Base-by-base conservation (phyloP, 2,329 filamentous ascomycete genomes). In the Colletotrichum sp. region DNA sequence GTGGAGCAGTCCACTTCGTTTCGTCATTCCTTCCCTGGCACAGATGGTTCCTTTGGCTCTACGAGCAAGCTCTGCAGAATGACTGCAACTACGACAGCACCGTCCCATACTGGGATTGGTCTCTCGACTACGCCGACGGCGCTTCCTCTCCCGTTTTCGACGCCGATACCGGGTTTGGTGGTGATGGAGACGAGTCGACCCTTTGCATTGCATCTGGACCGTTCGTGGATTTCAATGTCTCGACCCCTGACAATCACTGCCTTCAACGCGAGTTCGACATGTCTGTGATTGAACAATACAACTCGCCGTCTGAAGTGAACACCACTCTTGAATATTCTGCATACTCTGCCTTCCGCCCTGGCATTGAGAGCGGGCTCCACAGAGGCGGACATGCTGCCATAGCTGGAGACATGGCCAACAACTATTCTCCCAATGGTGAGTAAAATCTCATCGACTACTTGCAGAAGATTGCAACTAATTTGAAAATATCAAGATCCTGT, bases 41-140 rank as follows among this genome's bases (percentile, higher is more conserved):
- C 69, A 77, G 84, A 15, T 84, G 82, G 65, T 82, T 83, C 66
- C 73, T 82, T 24, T 78, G 82, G 59, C 63, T 82, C n/a, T 85
- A 82, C 70, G 79, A 84, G 60, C 64, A 72, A 9, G 77, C 79
- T 5, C 79, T 85, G 6, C 62, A 76, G 26, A 70, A 80, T 16
- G 83, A 24, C 28, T 66, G 10, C 36, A 63, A 30, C 64, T 44
- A 36, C 75, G 67, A 24, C 24, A 52, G 64, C 39, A 26, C 24
- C 8, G 21, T 66, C 13, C 64, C 64, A n/a, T 84, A 84, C 78
- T 85, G 83, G 84, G 81, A 85, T 71, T 85, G 84, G 84, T 79
- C 78, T 16, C 79, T 80, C 2, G 83, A 85, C 69, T 79, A 77
- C 71, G 67, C 75, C 21, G 74, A 79, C 69, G 66, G 82, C 6